A percentile compares a stretch with the other conserved stretches of the same genome.
Evolutionary conservation across 345 rosid genomes (phyloP).

Genomic region (Sapria himalayana): DNA sequence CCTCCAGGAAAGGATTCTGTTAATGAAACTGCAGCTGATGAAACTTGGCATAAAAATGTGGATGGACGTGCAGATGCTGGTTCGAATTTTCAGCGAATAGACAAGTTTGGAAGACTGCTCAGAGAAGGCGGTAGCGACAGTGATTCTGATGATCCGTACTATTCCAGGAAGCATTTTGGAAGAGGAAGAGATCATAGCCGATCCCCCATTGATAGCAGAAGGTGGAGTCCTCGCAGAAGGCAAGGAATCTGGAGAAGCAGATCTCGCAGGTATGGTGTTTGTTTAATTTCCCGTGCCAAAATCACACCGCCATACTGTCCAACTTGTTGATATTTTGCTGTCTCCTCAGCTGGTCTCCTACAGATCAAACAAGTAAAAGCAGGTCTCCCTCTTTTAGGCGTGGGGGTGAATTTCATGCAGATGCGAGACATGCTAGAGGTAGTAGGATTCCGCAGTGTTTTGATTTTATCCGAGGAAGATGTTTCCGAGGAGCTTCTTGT

Average conservation of each 20-base stretch:
- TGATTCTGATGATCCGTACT: conserved; percentile 27
- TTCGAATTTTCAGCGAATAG: conserved; percentile 20
- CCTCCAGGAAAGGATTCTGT: no score
- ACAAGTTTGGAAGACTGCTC: conserved; percentile 38
- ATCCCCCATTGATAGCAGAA: conserved; percentile 12
- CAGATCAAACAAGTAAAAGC: conserved; percentile 18
- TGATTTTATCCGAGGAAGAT: conserved; percentile 36
- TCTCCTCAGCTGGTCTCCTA: conserved; percentile 19
- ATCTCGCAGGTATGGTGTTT: conserved; percentile 28
- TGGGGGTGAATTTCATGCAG: conserved; percentile 8
- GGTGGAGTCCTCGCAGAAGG: conserved; percentile 29
- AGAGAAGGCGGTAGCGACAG: conserved; percentile 37
- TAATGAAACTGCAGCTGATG: conserved; percentile 7
- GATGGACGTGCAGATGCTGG: conserved; percentile 10
- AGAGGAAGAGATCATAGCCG: conserved; percentile 16
- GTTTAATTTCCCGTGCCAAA: no score
- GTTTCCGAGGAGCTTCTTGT: conserved; percentile 39
- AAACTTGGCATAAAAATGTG: conserved; percentile 8
- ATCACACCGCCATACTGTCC: no score
- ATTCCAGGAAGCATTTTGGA: conserved; percentile 13
- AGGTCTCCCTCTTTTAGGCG: conserved; percentile 25
- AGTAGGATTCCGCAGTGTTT: conserved; percentile 24
- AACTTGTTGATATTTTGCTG: background rate
- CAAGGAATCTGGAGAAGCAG: conserved; percentile 16
- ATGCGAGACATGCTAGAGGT: conserved; percentile 13